phyloP scores from a whole-genome alignment of 2,329 filamentous ascomycete species.

The Akanthomyces dipterigenus region DNA sequence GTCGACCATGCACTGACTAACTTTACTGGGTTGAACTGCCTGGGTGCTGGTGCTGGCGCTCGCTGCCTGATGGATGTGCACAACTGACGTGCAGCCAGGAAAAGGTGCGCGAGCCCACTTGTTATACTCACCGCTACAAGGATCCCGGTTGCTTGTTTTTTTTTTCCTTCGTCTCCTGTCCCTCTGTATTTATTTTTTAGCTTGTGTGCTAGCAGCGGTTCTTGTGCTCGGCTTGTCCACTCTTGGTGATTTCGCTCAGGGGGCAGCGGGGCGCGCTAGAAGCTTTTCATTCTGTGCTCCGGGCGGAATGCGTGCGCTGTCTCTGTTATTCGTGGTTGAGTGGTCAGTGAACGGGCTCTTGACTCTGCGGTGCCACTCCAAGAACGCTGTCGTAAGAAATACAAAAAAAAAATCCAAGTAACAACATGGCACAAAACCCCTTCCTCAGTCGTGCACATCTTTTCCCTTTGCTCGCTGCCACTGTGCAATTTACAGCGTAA shows the following conservation, averaged over 20 bases:
- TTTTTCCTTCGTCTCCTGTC: background rate
- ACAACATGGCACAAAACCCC: background rate
- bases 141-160: background rate
- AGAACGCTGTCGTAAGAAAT: background rate
- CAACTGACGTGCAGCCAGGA: background rate
- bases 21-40: too few species aligned
- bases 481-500: too few species aligned
- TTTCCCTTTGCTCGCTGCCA: background rate
- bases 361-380: background rate
- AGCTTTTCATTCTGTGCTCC: background rate
- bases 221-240: background rate
- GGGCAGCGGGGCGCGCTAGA: constrained; percentile 5
- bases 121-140: constrained; percentile 1
- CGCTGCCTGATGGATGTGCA: background rate
- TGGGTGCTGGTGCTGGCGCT: background rate
- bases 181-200: background rate
- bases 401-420: background rate
- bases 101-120: background rate
- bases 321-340: too few species aligned
- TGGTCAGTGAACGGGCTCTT: too few species aligned
- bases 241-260: background rate
- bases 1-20: too few species aligned
- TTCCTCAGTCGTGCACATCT: background rate
- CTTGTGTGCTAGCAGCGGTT: background rate
- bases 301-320: background rate